phyloP scores from a whole-genome alignment of 306 rosid species.

The Sechiopsis laciniata region DNA sequence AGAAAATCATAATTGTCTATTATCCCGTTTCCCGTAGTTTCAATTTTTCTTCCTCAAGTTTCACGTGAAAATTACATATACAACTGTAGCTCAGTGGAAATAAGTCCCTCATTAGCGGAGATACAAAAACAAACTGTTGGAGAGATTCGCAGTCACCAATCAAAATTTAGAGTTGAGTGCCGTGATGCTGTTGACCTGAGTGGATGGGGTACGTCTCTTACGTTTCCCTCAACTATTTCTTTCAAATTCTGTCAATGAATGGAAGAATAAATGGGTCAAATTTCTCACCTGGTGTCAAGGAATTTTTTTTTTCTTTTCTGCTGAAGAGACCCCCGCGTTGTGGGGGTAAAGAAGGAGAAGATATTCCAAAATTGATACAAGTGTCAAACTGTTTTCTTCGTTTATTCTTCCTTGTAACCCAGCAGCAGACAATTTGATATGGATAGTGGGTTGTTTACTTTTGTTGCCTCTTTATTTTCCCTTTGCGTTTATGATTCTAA shows the following conservation, averaged over 20 bases:
- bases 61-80: slow-evolving; percentile 26
- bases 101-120: slow-evolving; percentile 83
- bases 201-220: slow-evolving; percentile 76
- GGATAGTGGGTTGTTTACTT: neutral
- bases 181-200: slow-evolving; percentile 77
- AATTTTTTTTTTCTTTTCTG: neutral
- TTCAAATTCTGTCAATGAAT: neutral
- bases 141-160: slow-evolving; percentile 65
- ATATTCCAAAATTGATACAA: neutral
- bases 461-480: neutral
- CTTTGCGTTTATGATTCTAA: neutral
- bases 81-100: slow-evolving; percentile 81
- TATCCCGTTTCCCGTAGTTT: neutral
- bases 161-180: slow-evolving; percentile 75
- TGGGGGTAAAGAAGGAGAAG: neutral
- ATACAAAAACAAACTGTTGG: slow-evolving; percentile 79
- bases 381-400: neutral
- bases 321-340: neutral
- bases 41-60: slow-evolving; percentile 5
- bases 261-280: neutral
- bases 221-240: slow-evolving; percentile 1
- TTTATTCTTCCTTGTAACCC: neutral
- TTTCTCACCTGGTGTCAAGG: neutral
- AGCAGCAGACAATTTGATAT: neutral
- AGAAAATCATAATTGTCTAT: neutral